phyloP scores from a whole-genome alignment of 257 asterid species.

The Solanum okadae region DNA sequence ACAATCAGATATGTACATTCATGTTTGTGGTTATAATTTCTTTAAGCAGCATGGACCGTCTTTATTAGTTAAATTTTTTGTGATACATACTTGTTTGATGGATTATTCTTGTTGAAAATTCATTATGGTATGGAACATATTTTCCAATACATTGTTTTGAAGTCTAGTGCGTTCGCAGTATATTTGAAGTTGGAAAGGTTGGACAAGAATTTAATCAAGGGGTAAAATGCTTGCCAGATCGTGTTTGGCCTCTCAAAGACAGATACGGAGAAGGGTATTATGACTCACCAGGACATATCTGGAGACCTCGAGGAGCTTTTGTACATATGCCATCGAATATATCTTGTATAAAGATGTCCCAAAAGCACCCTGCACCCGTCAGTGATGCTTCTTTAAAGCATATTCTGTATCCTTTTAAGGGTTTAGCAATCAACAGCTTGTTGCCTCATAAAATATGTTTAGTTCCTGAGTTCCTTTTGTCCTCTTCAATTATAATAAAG shows the following conservation, averaged over 20 bases:
- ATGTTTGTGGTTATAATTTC: neutral
- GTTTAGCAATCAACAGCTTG: neutral
- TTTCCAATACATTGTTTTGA: conserved; percentile 15
- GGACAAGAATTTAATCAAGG: conserved; percentile 30
- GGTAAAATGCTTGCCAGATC: conserved; percentile 22
- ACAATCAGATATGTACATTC: neutral
- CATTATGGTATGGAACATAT: neutral
- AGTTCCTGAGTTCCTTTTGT: neutral
- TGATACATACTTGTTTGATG: neutral
- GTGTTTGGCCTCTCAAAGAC: conserved; percentile 44
- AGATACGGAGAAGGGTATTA: conserved; percentile 21
- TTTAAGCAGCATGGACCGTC: neutral
- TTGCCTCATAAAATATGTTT: neutral
- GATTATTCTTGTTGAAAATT: neutral
- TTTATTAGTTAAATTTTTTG: neutral
- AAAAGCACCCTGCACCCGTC: conserved; percentile 18
- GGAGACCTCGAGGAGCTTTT: conserved; percentile 28
- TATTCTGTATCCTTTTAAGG: conserved; percentile 67
- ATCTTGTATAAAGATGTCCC: conserved; percentile 52
- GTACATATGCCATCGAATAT: conserved; percentile 46
- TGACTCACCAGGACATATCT: conserved; percentile 26
- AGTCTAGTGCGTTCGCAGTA: conserved; percentile 29
- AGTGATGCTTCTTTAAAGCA: conserved; percentile 27
- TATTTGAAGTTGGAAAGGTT: conserved; percentile 38
- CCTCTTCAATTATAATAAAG: neutral